Conservation (phyloP, 2,329 filamentous ascomycete genomes). For the Fusarium fujikuroi region DNA sequence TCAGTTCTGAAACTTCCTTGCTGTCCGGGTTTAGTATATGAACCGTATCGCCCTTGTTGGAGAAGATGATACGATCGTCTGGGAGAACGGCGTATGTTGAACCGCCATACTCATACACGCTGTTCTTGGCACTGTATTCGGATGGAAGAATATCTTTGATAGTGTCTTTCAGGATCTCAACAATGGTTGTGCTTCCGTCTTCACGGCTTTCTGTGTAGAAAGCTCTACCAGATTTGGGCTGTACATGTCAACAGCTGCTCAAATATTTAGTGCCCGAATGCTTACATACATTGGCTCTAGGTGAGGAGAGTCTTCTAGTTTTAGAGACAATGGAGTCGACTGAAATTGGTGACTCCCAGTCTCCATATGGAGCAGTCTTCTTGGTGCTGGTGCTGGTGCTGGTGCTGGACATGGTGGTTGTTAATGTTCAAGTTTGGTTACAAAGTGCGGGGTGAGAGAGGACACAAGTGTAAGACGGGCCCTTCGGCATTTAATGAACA, state of each 20-base stretch:
- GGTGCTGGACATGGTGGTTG: constrained; percentile 24
- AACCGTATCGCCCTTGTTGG: constrained; percentile 56
- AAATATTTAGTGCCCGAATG: background rate
- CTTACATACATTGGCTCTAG: constrained; percentile 53
- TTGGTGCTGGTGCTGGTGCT: constrained; percentile 15
- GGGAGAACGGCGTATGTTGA: constrained; percentile 54
- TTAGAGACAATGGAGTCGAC: constrained; percentile 51
- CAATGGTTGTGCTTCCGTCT: constrained; percentile 57
- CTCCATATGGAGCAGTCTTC: constrained; percentile 49
- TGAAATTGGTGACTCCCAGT: constrained; percentile 55
- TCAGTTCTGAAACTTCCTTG: constrained; percentile 48
- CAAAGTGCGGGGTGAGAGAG: constrained; percentile 22
- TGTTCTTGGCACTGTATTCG: constrained; percentile 56
- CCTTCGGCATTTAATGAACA: background rate
- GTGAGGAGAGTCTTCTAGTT: constrained; percentile 48
- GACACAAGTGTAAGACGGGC: background rate
- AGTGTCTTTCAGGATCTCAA: constrained; percentile 52
- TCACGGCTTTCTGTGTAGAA: constrained; percentile 53
- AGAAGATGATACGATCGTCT: constrained; percentile 58
- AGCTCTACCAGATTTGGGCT: constrained; percentile 47
- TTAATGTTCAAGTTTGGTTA: constrained; percentile 2
- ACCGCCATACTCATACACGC: constrained; percentile 65
- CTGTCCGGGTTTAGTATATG: constrained; percentile 54
- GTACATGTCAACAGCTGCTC: background rate
- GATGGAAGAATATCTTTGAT: constrained; percentile 55